These are phyloP conservation scores for Lentinula edodes DNA, from an alignment of 768 basidiomycete species.

Conservation along the genomic window DNA sequence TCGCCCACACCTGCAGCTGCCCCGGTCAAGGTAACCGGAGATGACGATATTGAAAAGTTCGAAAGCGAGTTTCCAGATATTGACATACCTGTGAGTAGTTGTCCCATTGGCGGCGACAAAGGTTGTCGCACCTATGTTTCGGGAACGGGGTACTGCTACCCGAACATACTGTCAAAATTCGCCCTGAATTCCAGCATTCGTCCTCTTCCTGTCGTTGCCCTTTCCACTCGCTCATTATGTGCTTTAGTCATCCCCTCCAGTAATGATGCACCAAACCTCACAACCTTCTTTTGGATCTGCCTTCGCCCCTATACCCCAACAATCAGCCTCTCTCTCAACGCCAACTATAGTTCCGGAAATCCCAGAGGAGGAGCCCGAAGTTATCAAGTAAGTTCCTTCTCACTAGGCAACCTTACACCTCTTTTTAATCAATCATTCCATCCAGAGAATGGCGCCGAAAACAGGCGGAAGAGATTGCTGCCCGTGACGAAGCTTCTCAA, in stretches of 20 bases:
- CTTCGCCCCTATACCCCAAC: slow-evolving; percentile 75
- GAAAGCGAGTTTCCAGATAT: slow-evolving; percentile 84
- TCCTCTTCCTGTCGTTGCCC: not conserved
- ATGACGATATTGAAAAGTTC: slow-evolving; percentile 83
- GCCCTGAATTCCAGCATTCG: no score
- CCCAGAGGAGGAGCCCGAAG: slow-evolving; percentile 79
- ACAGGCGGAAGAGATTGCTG: slow-evolving; percentile 78
- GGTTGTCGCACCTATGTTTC: not conserved
- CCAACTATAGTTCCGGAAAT: slow-evolving; percentile 66
- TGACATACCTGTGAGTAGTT: slow-evolving; percentile 37
- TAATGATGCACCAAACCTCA: slow-evolving; percentile 27
- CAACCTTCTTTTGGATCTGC: slow-evolving; percentile 46
- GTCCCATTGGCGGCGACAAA: not conserved
- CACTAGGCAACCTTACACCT: not conserved
- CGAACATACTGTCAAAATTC: no score
- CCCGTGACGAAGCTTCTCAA: slow-evolving; percentile 77
- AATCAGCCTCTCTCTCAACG: slow-evolving; percentile 63
- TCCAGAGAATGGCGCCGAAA: slow-evolving; percentile 81
- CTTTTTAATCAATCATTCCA: no score
- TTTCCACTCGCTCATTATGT: slow-evolving; percentile 5
- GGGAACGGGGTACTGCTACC: not conserved
- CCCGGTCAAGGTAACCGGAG: slow-evolving; percentile 73
- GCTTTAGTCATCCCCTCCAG: slow-evolving; percentile 27
- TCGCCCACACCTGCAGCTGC: slow-evolving; percentile 32
- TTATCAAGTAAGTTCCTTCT: slow-evolving; percentile 66